Conservation (phyloP, 345 rosid species). For the Citrus reticulata region DNA sequence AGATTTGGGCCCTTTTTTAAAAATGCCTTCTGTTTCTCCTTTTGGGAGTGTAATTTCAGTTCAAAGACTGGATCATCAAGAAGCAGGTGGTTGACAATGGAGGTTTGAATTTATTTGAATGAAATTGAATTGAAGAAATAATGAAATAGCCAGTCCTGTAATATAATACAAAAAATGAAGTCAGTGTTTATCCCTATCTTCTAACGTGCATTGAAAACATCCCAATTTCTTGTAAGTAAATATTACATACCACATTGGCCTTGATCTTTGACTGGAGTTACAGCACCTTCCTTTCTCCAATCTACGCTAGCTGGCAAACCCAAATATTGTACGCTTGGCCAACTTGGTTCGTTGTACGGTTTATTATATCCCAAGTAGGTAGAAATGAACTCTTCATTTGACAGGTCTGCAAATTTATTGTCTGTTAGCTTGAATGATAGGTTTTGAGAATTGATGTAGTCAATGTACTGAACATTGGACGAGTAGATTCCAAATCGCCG, state of each 20-base stretch:
- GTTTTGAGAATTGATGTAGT: conserved; percentile 58
- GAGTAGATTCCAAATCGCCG: conserved; percentile 64
- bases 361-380: conserved; percentile 41
- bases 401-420: conserved; percentile 79
- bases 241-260: conserved; percentile 70
- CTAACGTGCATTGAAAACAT: background rate
- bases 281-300: conserved; percentile 82
- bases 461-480: conserved; percentile 54
- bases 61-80: background rate
- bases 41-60: background rate
- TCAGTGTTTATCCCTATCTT: background rate
- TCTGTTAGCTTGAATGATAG: conserved; percentile 62
- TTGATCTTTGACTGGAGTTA: conserved; percentile 76
- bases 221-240: background rate
- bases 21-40: background rate
- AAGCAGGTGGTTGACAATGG: background rate
- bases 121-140: background rate
- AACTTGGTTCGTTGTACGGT: background rate
- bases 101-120: background rate
- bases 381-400: conserved; percentile 63
- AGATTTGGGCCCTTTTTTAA: background rate
- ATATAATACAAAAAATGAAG: background rate
- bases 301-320: conserved; percentile 45
- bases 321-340: background rate
- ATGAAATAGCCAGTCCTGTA: background rate